Evolutionary conservation across 768 basidiomycete genomes (phyloP).

Genomic region (Cystofilobasidium ferigula): DNA sequence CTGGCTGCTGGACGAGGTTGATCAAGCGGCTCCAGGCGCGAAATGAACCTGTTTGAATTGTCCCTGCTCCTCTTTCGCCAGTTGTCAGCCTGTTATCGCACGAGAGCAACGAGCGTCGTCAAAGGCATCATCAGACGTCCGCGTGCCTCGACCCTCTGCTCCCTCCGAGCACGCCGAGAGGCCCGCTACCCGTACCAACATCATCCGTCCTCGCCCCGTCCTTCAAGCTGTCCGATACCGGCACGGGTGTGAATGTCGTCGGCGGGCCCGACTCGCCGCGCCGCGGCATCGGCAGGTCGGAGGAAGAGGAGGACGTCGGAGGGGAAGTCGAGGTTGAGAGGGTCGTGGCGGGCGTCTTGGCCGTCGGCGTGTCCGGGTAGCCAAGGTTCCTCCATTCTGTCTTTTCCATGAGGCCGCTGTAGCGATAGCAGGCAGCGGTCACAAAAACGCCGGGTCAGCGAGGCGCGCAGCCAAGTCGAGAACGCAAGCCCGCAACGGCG

Average conservation of each 20-base stretch:
- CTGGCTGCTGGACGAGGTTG: background rate
- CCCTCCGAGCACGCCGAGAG: background rate
- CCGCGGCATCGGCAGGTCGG: background rate
- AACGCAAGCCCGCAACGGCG: background rate
- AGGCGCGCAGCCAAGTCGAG: too few relatives aligned
- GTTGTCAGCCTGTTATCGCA: too few relatives aligned
- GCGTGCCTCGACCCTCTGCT: background rate
- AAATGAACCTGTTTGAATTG: too few relatives aligned
- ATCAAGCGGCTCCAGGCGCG: too few relatives aligned
- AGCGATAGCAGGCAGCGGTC: background rate
- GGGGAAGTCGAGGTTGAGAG: background rate
- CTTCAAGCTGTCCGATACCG: background rate
- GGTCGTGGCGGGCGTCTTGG: background rate
- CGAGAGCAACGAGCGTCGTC: too few relatives aligned
- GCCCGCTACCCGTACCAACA: background rate
- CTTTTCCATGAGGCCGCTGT: conserved; percentile 26
- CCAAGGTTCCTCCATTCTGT: conserved; percentile 20
- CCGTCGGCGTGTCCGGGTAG: conserved; percentile 10
- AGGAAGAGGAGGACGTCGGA: background rate
- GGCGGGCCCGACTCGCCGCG: background rate
- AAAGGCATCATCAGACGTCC: background rate
- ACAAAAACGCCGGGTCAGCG: background rate
- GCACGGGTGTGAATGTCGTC: background rate
- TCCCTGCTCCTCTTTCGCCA: too few relatives aligned
- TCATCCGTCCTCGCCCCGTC: background rate